Evolutionary conservation across 2,329 filamentous ascomycete genomes (phyloP).

Genomic region (Drechslerella dactyloides): DNA sequence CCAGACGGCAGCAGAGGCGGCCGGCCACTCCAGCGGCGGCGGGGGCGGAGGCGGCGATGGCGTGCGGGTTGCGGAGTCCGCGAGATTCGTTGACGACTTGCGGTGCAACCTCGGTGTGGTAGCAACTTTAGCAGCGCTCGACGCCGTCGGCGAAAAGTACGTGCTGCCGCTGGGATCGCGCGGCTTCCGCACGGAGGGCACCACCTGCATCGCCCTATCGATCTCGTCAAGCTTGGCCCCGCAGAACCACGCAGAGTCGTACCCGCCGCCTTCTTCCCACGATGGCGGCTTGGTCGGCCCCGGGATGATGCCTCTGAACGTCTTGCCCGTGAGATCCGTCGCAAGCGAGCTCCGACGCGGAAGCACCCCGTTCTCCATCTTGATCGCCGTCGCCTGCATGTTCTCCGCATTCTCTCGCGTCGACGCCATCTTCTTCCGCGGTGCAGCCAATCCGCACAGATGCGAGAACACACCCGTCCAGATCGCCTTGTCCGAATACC

Average conservation of each 20-base stretch:
- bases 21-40: constrained; percentile 50
- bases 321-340: constrained; percentile 31
- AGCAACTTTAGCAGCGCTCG: constrained; percentile 80
- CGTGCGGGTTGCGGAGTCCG: constrained; percentile 61
- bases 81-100: constrained; percentile 63
- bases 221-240: constrained; percentile 64
- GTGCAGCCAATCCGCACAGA: constrained; percentile 76
- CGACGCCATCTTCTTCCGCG: constrained; percentile 54
- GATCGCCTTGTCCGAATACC: constrained; percentile 91
- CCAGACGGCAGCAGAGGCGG: constrained; percentile 50
- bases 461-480: constrained; percentile 89
- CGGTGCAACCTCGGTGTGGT: constrained; percentile 71
- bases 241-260: constrained; percentile 77
- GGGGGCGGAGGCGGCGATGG: constrained; percentile 54
- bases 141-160: constrained; percentile 85
- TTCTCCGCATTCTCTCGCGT: constrained; percentile 10
- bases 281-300: constrained; percentile 3
- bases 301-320: constrained; percentile 15
- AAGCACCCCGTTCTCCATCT: constrained; percentile 53
- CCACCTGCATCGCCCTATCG: constrained; percentile 57
- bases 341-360: constrained; percentile 56
- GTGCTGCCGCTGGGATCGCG: constrained; percentile 56
- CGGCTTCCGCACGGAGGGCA: constrained; percentile 19
- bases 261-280: constrained; percentile 58
- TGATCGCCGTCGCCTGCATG: constrained; percentile 5